Base-by-base conservation (phyloP, 306 rosid species). In the Trifolium subterraneum region DNA sequence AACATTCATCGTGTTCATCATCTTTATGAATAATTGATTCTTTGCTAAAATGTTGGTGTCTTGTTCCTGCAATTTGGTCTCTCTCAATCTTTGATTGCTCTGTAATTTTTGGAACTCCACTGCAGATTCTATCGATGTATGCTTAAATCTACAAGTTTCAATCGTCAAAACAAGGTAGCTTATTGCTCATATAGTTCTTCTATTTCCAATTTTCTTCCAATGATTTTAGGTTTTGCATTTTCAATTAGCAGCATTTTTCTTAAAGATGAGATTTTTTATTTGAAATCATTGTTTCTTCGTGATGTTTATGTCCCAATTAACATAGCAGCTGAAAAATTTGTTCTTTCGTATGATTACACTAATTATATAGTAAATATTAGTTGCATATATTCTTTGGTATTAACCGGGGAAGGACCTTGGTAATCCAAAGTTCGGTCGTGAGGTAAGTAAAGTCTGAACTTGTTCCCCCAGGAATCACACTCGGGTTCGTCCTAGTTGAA, bases 181-280 rank as follows among this genome's bases (percentile, higher is more conserved):
- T 58, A 27, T 42, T 44, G 14, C 33, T 13, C 39, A 42, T 67
- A n/a, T 38, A 1, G 39, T 16, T 39, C 31, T 52, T 33, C 14
- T 55, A 22, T 7, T 35, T 72, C 19, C 60, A 27, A 12, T 45
- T 61, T 62, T 18, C 15, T 47, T 47, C 7, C 15, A 10, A 61
- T 19, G 51, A 62, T 74, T 63, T 27, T 29, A n/a, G 29, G 38
- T 20, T 77, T 36, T 69, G 15, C 6, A 68, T 60, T 69, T 33
- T 55, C 50, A 56, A 76, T 67, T 58, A n/a, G 27, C 18, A 9
- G 10, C 14, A 50, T 25, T 55, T 36, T 62, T 25, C 68, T 63
- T 63, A 7, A 35, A 78, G 42, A 51, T 48, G 59, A 47, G 71
- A 16, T 70, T 41, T 68, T 58, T 42, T 19, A 58, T 56, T 55